phyloP scores from a whole-genome alignment of 805 yeast species.

The Wickerhamiella musiphila region DNA sequence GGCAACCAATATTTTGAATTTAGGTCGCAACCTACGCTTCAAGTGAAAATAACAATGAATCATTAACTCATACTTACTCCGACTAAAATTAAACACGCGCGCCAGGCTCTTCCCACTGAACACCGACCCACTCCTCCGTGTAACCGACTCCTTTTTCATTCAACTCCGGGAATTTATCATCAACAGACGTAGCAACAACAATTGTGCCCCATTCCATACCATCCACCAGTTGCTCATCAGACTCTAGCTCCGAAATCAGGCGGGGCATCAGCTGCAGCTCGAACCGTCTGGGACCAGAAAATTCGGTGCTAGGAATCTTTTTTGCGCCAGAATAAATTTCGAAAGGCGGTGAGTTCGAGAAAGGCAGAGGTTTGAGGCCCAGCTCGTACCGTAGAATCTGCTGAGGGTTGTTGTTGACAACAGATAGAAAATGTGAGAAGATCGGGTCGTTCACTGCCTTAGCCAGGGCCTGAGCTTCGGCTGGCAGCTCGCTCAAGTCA shows the following conservation, averaged over 20 bases:
- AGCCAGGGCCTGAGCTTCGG: constrained; percentile 10
- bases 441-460: constrained; percentile 39
- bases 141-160: constrained; percentile 62
- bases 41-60: too few relatives aligned
- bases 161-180: constrained; percentile 38
- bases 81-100: neutral
- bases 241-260: constrained; percentile 66
- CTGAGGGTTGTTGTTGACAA: constrained; percentile 63
- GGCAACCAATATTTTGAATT: too few relatives aligned
- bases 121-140: constrained; percentile 63
- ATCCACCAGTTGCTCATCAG: constrained; percentile 29
- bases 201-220: constrained; percentile 99
- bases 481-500: constrained; percentile 3
- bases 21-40: too few relatives aligned
- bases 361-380: constrained; percentile 62
- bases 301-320: constrained; percentile 43
- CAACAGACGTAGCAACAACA: constrained; percentile 56
- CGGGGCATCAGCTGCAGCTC: constrained; percentile 94
- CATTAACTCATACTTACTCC: neutral
- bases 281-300: constrained; percentile 32
- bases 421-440: constrained; percentile 62
- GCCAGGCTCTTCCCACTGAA: constrained; percentile 81
- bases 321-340: constrained; percentile 26
- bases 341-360: constrained; percentile 42
- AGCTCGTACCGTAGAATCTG: constrained; percentile 78